Evolutionary conservation across 169 alveolate species (phyloP), one percentile per base, ranked within the genome.

Genomic region (Sarcocystis neurona): DNA sequence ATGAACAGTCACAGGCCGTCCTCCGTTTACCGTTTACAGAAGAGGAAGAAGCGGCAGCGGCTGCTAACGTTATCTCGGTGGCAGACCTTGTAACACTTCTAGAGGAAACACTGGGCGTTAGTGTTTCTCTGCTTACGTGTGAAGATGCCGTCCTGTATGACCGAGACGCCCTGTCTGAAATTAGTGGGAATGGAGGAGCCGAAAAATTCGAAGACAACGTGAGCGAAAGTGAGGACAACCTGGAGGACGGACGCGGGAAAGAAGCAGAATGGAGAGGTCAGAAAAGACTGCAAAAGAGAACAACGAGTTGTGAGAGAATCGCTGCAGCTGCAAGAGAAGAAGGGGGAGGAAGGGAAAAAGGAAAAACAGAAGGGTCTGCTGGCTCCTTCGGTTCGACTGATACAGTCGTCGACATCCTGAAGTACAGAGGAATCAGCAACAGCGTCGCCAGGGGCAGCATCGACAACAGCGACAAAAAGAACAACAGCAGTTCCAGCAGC

Each of bases 101-200:
- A 43, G 87, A 87, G 39, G 82, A 30, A 34, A 50, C 68, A 1
- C 48, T 75, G 32, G 87, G 84, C 6, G 74, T 56, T 5, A 68
- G 46, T 5, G 87, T 87, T 27, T 3, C 34, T 58, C 34, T 70
- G 37, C 44, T 87, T 41, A 87, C 87, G 3, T 77, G 87, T 34
- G 87, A 87, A 58, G 91, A 80, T n/a, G 43, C 91, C 39, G 72
- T 87, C 53, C 87, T 87, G 15, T 87, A 56, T 47, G 77, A 48
- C 68, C 32, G 60, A 72, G 58, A 68, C 75, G 47, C 72, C 47
- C 37, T 68, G 46, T 39, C 10, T 34, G 2, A 50, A 44, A 56
- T 39, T 10, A 34, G 53, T 60, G 89, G 56, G 56, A 60, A 66
- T n/a, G 0, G 48, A 1, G 37, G 41, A 63, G 77, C 77, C 15